These are phyloP conservation scores for Scutellaria barbata DNA, from an alignment of 257 asterid species.

Conservation along the genomic window DNA sequence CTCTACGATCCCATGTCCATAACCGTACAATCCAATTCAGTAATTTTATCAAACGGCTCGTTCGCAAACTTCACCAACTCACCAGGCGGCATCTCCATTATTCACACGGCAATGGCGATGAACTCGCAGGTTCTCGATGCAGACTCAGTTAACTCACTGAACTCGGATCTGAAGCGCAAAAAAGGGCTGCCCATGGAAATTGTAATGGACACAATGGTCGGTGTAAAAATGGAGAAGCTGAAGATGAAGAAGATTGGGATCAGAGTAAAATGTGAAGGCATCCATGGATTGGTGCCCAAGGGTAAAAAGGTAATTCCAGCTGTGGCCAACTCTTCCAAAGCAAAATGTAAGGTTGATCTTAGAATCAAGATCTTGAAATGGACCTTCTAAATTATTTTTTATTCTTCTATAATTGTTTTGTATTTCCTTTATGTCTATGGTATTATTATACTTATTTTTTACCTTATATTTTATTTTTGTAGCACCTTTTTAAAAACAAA, in stretches of 20 bases:
- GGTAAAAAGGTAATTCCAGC: constrained; percentile 55
- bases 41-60: constrained; percentile 54
- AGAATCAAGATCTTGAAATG: constrained; percentile 87
- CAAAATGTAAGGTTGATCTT: constrained; percentile 84
- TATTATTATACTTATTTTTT: constrained; percentile 25
- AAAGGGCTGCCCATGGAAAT: constrained; percentile 64
- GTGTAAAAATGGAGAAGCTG: constrained; percentile 66
- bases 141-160: constrained; percentile 51
- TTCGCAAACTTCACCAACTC: constrained; percentile 53
- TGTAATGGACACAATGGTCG: constrained; percentile 69
- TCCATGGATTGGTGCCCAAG: constrained; percentile 70
- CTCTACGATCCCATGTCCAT: constrained; percentile 58
- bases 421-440: constrained; percentile 14
- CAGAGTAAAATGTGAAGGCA: constrained; percentile 67
- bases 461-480: not conserved
- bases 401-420: not conserved
- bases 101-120: constrained; percentile 52
- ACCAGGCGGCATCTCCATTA: constrained; percentile 44
- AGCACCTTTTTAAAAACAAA: not conserved
- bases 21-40: constrained; percentile 37
- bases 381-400: constrained; percentile 51
- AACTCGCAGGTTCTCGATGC: constrained; percentile 54
- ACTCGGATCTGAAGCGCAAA: constrained; percentile 64
- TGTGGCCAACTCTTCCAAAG: constrained; percentile 47
- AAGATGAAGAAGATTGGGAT: constrained; percentile 75